Evolutionary conservation across 2,329 filamentous ascomycete genomes (phyloP).

Genomic region (Fusarium sp.): DNA sequence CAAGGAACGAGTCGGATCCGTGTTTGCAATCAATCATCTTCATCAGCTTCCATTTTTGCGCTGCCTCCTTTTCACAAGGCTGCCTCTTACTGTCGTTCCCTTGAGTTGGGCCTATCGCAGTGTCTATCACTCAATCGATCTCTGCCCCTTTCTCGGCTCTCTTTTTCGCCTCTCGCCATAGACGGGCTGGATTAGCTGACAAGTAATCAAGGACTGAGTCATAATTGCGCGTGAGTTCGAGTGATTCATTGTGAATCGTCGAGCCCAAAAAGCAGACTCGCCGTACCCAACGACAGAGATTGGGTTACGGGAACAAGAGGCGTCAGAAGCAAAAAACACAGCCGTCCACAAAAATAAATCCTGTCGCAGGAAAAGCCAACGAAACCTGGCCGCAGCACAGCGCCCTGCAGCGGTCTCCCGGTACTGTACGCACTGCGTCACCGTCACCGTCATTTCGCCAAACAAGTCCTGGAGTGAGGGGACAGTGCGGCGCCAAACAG

Average conservation of each 20-base stretch:
- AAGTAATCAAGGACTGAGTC: constrained; percentile 40
- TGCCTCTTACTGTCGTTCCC: constrained; percentile 34
- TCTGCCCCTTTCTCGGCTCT: constrained; percentile 30
- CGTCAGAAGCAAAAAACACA: constrained; percentile 33
- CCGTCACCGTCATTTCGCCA: constrained; percentile 46
- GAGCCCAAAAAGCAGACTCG: constrained; percentile 24
- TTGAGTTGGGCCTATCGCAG: neutral
- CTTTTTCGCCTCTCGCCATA: constrained; percentile 29
- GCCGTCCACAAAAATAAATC: constrained; percentile 30
- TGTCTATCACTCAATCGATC: constrained; percentile 27
- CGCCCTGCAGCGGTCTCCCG: constrained; percentile 41
- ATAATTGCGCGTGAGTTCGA: constrained; percentile 37
- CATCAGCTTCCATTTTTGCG: constrained; percentile 33
- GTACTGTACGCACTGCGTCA: constrained; percentile 45
- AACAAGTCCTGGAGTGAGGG: constrained; percentile 22
- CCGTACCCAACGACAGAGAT: constrained; percentile 38
- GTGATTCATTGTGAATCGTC: constrained; percentile 35
- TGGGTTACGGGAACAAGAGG: constrained; percentile 39
- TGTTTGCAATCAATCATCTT: constrained; percentile 36
- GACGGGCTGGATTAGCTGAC: constrained; percentile 25
- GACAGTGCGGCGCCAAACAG: constrained; percentile 40
- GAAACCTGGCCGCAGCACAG: constrained; percentile 42
- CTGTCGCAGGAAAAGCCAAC: constrained; percentile 31
- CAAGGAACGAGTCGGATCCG: constrained; percentile 27
- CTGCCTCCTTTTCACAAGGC: constrained; percentile 41